Evolutionary conservation across 108 stramenopile genomes (phyloP).

Genomic region (Cylindrotheca closterium): DNA sequence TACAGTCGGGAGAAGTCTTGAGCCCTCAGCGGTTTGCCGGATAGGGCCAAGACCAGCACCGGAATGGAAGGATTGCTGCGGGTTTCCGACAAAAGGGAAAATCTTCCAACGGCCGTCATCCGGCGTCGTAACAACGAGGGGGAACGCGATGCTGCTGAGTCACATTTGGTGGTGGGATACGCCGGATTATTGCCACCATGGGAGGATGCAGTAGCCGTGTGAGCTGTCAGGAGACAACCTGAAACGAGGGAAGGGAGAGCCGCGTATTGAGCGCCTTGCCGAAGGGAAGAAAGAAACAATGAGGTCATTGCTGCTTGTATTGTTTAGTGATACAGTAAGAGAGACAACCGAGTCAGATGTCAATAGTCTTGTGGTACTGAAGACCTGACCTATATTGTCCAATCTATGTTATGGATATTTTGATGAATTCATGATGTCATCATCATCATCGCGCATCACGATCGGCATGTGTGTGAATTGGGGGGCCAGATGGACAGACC

Average conservation of each 20-base stretch:
- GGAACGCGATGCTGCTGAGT: neutral
- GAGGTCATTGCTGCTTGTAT: neutral
- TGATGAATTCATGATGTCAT: neutral
- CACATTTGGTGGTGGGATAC: neutral
- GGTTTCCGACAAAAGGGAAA: slow-evolving; percentile 71
- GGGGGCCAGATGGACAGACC: no score
- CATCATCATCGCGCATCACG: neutral
- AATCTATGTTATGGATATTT: neutral
- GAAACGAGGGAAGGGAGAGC: neutral
- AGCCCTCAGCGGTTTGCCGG: slow-evolving; percentile 50
- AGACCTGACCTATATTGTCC: neutral
- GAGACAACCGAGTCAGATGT: neutral
- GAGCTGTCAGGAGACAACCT: neutral
- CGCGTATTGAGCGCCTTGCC: neutral
- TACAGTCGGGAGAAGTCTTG: slow-evolving; percentile 62
- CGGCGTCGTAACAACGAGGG: slow-evolving; percentile 8
- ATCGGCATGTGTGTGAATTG: neutral
- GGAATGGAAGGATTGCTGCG: slow-evolving; percentile 64
- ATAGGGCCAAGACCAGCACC: slow-evolving; percentile 67
- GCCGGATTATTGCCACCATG: no score
- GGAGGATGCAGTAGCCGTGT: neutral
- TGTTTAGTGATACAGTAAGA: neutral
- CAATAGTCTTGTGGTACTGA: neutral
- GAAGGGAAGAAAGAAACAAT: neutral
- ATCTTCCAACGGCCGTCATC: slow-evolving; percentile 86